Evolutionary conservation across 2,329 filamentous ascomycete species (phyloP).

Genomic region (Phoma sp.): DNA sequence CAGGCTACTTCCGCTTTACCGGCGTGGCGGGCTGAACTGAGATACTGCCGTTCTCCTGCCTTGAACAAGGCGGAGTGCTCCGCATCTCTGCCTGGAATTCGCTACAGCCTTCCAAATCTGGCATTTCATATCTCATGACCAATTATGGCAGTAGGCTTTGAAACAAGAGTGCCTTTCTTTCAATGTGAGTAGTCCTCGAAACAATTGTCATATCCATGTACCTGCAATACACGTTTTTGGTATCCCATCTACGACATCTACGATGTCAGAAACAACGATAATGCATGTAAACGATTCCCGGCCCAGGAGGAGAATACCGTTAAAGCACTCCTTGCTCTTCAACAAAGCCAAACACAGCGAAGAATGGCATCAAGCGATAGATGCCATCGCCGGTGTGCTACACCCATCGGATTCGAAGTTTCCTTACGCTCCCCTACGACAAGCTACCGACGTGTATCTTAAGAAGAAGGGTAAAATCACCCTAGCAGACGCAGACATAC

Average conservation of each 20-base stretch:
- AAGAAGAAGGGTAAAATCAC: constrained; percentile 41
- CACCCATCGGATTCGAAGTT: constrained; percentile 37
- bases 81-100: neutral
- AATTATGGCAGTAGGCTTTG: neutral
- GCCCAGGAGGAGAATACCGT: constrained; percentile 23
- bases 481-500: constrained; percentile 30
- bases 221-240: constrained; percentile 6
- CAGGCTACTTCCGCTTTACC: neutral
- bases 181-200: neutral
- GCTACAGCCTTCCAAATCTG: neutral
- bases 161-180: neutral
- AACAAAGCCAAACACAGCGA: constrained; percentile 35
- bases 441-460: constrained; percentile 38
- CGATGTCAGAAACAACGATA: constrained; percentile 6
- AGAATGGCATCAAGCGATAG: constrained; percentile 38
- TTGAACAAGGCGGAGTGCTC: neutral
- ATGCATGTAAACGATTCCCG: constrained; percentile 18
- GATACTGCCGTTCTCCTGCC: neutral
- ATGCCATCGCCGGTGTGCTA: constrained; percentile 29
- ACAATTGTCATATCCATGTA: neutral
- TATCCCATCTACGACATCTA: constrained; percentile 1
- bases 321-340: constrained; percentile 28
- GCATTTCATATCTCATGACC: neutral
- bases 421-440: constrained; percentile 27
- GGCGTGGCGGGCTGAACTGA: neutral